Percentiles rank a stretch among this genome's conserved stretches.
Conservation (phyloP, 768 basidiomycete genomes). For the Lactarius pseudohatsudake region DNA sequence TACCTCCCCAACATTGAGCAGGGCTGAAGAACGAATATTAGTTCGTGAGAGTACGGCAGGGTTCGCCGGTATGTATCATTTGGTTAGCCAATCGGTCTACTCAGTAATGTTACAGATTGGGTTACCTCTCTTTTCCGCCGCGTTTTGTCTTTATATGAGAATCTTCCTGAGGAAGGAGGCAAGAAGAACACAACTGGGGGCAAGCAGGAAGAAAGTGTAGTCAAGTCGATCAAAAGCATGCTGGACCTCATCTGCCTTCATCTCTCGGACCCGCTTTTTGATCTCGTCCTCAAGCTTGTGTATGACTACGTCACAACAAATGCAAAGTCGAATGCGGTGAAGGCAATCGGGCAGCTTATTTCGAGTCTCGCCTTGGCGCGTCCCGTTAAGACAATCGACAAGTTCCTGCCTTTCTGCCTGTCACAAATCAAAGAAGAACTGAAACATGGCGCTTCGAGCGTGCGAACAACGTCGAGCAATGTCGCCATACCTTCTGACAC, state of each 20-base stretch:
- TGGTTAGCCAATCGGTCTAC: background rate
- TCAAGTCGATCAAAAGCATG: constrained; percentile 78
- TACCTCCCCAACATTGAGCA: constrained; percentile 46
- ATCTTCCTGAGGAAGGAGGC: constrained; percentile 93
- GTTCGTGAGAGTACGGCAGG: constrained; percentile 75
- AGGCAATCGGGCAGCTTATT: constrained; percentile 86
- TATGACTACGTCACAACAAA: constrained; percentile 88
- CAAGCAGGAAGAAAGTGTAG: constrained; percentile 74
- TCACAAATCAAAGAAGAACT: constrained; percentile 81
- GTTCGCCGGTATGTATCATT: constrained; percentile 59
- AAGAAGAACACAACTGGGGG: constrained; percentile 81
- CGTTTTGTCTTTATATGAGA: constrained; percentile 82
- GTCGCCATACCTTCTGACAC: constrained; percentile 79
- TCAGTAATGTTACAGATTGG: constrained; percentile 56
- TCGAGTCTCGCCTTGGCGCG: constrained; percentile 78
- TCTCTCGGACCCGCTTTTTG: constrained; percentile 75
- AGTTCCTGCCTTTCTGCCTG: constrained; percentile 77
- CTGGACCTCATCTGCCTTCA: constrained; percentile 81
- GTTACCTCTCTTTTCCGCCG: constrained; percentile 74
- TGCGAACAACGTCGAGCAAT: constrained; percentile 75
- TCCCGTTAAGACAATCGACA: constrained; percentile 72
- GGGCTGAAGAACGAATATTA: constrained; percentile 68
- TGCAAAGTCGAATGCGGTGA: constrained; percentile 86
- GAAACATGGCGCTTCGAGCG: constrained; percentile 85
- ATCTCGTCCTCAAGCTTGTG: constrained; percentile 80